Conservation (phyloP, 176 grass and related monocot genomes). For the Phoenix dactylifera region DNA sequence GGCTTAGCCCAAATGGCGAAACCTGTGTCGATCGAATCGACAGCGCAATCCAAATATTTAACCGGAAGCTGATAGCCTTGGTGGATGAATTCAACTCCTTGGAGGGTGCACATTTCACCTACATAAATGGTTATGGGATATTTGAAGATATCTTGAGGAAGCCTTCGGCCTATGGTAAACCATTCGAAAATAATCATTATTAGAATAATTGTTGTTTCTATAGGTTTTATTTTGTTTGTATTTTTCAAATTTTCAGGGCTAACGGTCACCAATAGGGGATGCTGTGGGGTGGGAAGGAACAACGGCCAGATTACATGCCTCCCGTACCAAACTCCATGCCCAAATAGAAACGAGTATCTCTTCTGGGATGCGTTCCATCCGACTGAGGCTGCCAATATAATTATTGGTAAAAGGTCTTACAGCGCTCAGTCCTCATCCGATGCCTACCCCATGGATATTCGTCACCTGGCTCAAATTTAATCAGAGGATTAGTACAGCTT, state of each 20-base stretch:
- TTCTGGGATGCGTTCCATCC: conserved; percentile 99
- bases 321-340: conserved; percentile 68
- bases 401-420: conserved; percentile 60
- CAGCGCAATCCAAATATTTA: conserved; percentile 72
- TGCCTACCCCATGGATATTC: conserved; percentile 69
- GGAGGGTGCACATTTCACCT: conserved; percentile 69
- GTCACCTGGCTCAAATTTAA: conserved; percentile 44
- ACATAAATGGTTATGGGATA: conserved; percentile 70
- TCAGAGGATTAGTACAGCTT: too few species aligned
- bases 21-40: conserved; percentile 54
- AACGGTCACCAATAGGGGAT: conserved; percentile 54
- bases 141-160: conserved; percentile 55
- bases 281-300: conserved; percentile 96
- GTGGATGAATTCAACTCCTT: conserved; percentile 64
- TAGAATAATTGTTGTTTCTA: not conserved
- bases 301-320: conserved; percentile 93
- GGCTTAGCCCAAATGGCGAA: conserved; percentile 54
- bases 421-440: conserved; percentile 42
- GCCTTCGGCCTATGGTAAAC: conserved; percentile 27
- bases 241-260: conserved; percentile 26
- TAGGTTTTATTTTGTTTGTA: conserved; percentile 8
- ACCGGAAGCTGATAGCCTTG: conserved; percentile 38
- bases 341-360: conserved; percentile 68
- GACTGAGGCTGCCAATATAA: conserved; percentile 66
- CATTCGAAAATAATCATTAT: too few species aligned